Evolutionary conservation across 164 flowering plant genomes (phyloP).

Genomic region (Tinospora cordifolia): DNA sequence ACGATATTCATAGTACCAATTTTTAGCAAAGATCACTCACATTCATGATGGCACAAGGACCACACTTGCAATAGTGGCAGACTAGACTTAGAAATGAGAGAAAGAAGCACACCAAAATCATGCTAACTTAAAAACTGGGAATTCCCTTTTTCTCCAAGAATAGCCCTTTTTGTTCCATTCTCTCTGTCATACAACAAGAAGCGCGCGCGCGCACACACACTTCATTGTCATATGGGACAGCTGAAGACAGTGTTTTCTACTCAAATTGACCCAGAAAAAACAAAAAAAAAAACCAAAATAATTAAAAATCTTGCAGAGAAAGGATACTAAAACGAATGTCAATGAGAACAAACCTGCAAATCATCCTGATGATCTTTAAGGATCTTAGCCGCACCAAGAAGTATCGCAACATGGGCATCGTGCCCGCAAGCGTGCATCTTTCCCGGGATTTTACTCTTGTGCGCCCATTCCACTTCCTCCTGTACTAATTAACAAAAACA

Average conservation of each 20-base stretch:
- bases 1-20: too few relatives aligned
- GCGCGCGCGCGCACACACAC: not conserved
- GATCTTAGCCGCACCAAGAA: conserved; percentile 59
- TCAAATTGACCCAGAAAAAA: not conserved
- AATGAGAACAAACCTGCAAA: conserved; percentile 14
- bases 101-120: too few relatives aligned
- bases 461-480: conserved; percentile 42
- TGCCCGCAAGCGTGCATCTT: conserved; percentile 92
- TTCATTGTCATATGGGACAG: not conserved
- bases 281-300: not conserved
- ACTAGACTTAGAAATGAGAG: too few relatives aligned
- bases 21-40: too few relatives aligned
- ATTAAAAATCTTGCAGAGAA: not conserved
- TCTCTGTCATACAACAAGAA: not conserved
- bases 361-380: conserved; percentile 24
- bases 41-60: too few relatives aligned
- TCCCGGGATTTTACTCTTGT: conserved; percentile 64
- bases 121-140: not conserved
- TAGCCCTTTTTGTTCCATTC: not conserved
- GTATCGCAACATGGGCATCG: conserved; percentile 69
- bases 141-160: not conserved
- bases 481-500: conserved; percentile 1
- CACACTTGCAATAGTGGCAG: too few relatives aligned
- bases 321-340: not conserved
- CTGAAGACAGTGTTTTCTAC: not conserved